These are phyloP conservation scores for Oidiodendron maius DNA, from an alignment of 495 filamentous ascomycete species.

Conservation along the genomic window DNA sequence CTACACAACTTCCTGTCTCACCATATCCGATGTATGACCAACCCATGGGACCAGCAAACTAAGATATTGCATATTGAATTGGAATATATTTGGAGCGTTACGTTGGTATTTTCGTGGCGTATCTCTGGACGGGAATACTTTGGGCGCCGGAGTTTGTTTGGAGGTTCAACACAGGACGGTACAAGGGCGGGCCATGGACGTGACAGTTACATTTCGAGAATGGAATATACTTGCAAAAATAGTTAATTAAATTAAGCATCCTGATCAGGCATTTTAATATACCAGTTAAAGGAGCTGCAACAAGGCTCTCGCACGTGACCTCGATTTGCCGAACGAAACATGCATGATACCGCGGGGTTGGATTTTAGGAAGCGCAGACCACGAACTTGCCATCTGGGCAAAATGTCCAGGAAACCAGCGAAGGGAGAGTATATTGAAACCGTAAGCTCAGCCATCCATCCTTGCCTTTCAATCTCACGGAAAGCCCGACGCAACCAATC, in stretches of 20 bases:
- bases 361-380: too few species aligned
- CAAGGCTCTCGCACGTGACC: not conserved
- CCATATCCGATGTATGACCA: conserved; percentile 11
- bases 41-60: not conserved
- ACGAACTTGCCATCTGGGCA: conserved; percentile 14
- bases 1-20: conserved; percentile 17
- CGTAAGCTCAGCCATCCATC: conserved; percentile 39
- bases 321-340: not conserved
- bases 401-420: conserved; percentile 67
- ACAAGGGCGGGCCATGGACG: too few species aligned
- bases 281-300: not conserved
- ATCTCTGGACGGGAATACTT: too few species aligned
- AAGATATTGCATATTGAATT: not conserved
- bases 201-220: too few species aligned
- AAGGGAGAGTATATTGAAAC: conserved; percentile 96
- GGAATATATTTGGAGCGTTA: too few species aligned
- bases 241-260: not conserved
- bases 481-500: not conserved
- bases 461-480: not conserved
- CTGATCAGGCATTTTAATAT: not conserved
- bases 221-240: too few species aligned
- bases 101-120: too few species aligned
- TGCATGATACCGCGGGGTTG: too few species aligned
- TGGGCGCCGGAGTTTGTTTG: too few species aligned
- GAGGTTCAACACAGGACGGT: too few species aligned